Conservation (phyloP, 306 rosid genomes). For the Castanea mollissima region DNA sequence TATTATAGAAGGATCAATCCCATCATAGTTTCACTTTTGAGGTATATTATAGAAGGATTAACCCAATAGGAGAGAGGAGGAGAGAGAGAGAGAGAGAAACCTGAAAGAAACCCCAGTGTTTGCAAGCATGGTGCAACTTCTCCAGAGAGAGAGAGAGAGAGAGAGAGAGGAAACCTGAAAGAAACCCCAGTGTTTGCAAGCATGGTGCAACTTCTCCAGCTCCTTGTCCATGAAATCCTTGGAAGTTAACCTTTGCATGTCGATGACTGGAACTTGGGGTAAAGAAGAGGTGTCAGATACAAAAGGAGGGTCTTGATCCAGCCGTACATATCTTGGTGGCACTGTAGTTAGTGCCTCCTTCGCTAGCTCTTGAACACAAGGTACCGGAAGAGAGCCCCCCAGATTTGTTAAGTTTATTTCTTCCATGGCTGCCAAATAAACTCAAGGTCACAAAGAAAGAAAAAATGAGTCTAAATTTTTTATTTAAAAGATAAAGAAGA, state of each 20-base stretch:
- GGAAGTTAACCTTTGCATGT: constrained; percentile 11
- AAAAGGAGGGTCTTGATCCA: background rate
- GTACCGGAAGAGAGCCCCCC: background rate
- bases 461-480: too few relatives aligned
- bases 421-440: background rate
- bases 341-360: background rate
- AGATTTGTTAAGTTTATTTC: background rate
- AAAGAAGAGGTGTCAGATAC: background rate
- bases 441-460: too few relatives aligned
- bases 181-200: constrained; percentile 61
- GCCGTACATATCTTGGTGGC: constrained; percentile 6
- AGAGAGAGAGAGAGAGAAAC: background rate
- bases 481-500: too few relatives aligned
- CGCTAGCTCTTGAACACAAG: constrained; percentile 3
- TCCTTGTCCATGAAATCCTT: constrained; percentile 22
- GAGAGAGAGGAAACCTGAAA: constrained; percentile 26
- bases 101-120: constrained; percentile 61
- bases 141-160: background rate
- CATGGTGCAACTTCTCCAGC: constrained; percentile 32
- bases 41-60: too few relatives aligned
- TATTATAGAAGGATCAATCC: too few relatives aligned
- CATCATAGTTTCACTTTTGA: too few relatives aligned
- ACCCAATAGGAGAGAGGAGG: background rate
- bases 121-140: constrained; percentile 40
- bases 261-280: background rate